Evolutionary conservation across 192 early-diverging fungal species (phyloP).

Genomic region (Mortierella alpina): DNA sequence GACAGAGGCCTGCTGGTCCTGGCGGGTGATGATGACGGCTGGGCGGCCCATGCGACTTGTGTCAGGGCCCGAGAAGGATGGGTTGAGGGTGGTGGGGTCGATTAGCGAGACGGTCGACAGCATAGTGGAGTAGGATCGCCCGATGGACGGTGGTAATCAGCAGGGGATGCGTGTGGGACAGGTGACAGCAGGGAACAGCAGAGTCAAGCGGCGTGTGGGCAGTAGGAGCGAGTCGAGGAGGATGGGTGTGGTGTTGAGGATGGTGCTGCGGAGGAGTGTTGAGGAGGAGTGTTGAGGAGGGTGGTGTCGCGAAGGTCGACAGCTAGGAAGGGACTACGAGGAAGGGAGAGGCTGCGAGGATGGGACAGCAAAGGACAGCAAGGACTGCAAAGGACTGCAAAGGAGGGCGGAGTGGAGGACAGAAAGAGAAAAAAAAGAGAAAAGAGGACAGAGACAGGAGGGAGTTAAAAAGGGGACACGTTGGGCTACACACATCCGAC

Average conservation of each 20-base stretch:
- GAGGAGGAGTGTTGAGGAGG: not conserved
- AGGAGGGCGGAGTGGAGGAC: not conserved
- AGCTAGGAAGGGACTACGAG: not conserved
- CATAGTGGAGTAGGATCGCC: slow-evolving; percentile 9
- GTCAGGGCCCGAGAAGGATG: slow-evolving; percentile 50
- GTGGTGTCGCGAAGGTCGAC: too few species aligned
- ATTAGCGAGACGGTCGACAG: slow-evolving; percentile 50
- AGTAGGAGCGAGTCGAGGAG: too few species aligned
- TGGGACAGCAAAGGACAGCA: not conserved
- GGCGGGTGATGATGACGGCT: slow-evolving; percentile 51
- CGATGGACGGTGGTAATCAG: not conserved
- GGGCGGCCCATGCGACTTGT: slow-evolving; percentile 29
- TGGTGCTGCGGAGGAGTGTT: not conserved
- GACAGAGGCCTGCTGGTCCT: slow-evolving; percentile 54
- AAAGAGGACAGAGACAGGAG: not conserved
- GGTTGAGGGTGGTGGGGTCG: slow-evolving; percentile 46
- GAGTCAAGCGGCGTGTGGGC: not conserved
- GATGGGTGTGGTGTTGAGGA: not conserved
- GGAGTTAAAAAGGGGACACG: not conserved
- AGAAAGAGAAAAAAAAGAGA: not conserved
- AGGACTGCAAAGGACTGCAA: not conserved
- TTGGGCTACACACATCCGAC: not conserved
- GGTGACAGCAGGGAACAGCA: not conserved
- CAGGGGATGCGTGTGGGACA: not conserved
- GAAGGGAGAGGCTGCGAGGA: not conserved